Conservation (phyloP, 176 grass and related monocot genomes). For the Juncus effusus region DNA sequence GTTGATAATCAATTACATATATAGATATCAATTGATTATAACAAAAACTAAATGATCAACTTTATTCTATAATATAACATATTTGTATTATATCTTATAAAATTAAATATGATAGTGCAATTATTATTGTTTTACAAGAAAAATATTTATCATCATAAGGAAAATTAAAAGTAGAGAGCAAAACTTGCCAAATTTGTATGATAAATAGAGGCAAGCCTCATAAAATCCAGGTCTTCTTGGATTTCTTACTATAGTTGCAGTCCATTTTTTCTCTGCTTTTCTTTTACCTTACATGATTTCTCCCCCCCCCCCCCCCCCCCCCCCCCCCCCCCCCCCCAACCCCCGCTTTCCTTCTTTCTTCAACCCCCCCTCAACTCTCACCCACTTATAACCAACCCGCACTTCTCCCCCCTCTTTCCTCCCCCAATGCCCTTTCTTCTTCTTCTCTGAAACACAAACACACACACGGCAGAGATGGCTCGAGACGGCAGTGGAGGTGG, state of each 20-base stretch:
- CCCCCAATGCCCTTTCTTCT: neutral
- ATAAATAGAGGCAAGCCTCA: neutral
- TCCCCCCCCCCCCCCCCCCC: neutral
- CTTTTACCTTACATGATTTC: constrained; percentile 8
- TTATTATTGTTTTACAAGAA: too few species aligned
- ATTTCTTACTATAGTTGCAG: neutral
- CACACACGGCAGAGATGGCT: constrained; percentile 5
- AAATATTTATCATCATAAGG: too few species aligned
- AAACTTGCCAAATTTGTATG: too few species aligned
- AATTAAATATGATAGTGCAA: too few species aligned
- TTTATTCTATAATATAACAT: too few species aligned
- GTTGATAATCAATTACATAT: too few species aligned
- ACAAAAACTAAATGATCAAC: too few species aligned
- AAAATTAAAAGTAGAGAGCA: too few species aligned
- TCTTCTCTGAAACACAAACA: neutral
- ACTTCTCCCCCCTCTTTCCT: neutral
- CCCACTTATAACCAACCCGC: neutral
- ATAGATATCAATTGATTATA: too few species aligned
- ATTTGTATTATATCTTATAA: too few species aligned
- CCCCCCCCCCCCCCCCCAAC: neutral
- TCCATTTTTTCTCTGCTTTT: neutral
- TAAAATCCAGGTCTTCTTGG: neutral
- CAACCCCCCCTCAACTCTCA: neutral
- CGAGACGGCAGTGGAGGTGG: neutral
- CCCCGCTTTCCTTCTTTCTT: neutral